A percentile compares a stretch with the other conserved stretches of the same genome.
Evolutionary conservation across 2,329 filamentous ascomycete species (phyloP).

Genomic region (Diaporthe sp.): DNA sequence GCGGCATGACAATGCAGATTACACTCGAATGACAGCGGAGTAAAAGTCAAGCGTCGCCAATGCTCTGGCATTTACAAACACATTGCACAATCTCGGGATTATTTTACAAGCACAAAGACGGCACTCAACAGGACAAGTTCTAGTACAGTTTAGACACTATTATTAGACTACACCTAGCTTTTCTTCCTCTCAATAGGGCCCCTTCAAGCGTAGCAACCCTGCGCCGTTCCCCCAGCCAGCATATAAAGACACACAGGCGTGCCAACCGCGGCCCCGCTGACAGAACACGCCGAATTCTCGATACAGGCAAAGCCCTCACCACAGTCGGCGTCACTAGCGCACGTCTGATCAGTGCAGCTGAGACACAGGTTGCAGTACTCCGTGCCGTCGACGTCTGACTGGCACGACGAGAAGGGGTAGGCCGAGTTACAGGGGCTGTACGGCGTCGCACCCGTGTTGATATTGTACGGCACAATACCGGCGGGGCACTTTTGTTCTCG

Average conservation of each 20-base stretch:
- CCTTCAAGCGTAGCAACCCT: constrained; percentile 33
- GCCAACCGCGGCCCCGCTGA: constrained; percentile 21
- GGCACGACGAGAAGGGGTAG: constrained; percentile 30
- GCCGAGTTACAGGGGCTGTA: constrained; percentile 37
- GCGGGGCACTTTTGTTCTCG: constrained; percentile 29
- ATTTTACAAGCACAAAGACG: too few relatives aligned
- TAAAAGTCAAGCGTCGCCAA: too few relatives aligned
- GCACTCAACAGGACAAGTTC: neutral
- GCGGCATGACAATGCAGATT: neutral
- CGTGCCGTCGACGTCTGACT: constrained; percentile 35
- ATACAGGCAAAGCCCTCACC: constrained; percentile 35
- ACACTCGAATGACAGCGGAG: neutral
- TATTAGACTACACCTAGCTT: neutral
- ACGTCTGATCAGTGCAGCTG: constrained; percentile 27
- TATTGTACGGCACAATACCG: constrained; percentile 36
- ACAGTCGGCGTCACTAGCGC: constrained; percentile 34
- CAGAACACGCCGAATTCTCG: constrained; percentile 34
- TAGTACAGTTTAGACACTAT: neutral
- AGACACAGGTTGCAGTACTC: constrained; percentile 37
- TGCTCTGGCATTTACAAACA: too few relatives aligned
- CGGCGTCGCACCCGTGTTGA: constrained; percentile 28
- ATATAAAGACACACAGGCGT: constrained; percentile 38
- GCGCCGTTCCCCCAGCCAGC: constrained; percentile 26
- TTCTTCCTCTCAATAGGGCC: neutral
- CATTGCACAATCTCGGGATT: too few relatives aligned